These are phyloP conservation scores for Thelonectria rubi DNA, from an alignment of 2,329 filamentous ascomycete genomes.

Conservation along the genomic window DNA sequence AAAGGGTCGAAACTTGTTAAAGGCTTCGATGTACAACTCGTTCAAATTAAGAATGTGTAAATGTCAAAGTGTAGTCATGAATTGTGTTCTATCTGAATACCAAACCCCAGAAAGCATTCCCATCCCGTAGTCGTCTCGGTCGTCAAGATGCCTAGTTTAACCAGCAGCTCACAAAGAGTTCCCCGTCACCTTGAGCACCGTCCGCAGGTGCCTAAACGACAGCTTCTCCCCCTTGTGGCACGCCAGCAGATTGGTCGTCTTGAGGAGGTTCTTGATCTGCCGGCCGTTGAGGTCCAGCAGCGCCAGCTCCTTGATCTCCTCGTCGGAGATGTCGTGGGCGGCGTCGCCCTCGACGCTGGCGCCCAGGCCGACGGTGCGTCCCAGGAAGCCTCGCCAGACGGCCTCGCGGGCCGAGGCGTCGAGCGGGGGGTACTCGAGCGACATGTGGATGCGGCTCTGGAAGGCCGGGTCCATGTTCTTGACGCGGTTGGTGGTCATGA, in stretches of 20 bases:
- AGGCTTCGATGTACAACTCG: no score
- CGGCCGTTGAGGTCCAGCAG: slow-evolving; percentile 56
- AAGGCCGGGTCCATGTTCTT: slow-evolving; percentile 58
- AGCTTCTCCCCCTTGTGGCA: slow-evolving; percentile 45
- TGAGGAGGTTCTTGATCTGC: slow-evolving; percentile 62
- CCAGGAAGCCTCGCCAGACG: slow-evolving; percentile 54
- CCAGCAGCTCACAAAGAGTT: slow-evolving; percentile 37
- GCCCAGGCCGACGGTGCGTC: slow-evolving; percentile 40
- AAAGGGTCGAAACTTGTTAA: no score
- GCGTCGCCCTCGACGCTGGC: slow-evolving; percentile 34
- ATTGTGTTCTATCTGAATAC: no score
- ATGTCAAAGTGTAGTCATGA: no score
- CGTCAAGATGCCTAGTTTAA: not conserved
- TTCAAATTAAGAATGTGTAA: no score
- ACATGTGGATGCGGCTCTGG: slow-evolving; percentile 58
- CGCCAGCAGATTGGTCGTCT: slow-evolving; percentile 47
- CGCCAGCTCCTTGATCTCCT: slow-evolving; percentile 49
- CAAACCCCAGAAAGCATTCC: no score
- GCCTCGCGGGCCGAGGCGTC: slow-evolving; percentile 46
- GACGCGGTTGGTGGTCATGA: slow-evolving; percentile 59
- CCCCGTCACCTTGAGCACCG: slow-evolving; percentile 45
- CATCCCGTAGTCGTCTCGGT: no score
- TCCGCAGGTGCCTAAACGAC: slow-evolving; percentile 42
- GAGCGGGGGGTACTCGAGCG: slow-evolving; percentile 57
- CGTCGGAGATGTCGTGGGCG: slow-evolving; percentile 45